Evolutionary conservation across 805 yeast genomes (phyloP).

Genomic region (Myxozyma nipponensis): DNA sequence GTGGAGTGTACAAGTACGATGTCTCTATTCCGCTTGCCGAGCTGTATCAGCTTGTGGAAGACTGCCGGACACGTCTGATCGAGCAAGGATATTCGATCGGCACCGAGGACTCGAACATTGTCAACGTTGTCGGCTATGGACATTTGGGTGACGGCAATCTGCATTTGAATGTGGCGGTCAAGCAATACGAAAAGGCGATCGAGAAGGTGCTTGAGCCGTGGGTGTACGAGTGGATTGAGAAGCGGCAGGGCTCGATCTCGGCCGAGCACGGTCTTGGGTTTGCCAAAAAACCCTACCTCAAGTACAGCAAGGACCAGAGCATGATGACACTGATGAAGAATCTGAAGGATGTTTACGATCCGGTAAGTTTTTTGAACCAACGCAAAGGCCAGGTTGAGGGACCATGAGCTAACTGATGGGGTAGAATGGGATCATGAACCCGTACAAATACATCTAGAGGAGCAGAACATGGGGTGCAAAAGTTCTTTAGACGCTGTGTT

Average conservation of each 20-base stretch:
- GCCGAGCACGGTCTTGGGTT: conserved; percentile 98
- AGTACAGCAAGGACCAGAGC: conserved; percentile 70
- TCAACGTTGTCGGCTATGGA: conserved; percentile 93
- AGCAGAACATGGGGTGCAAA: too few relatives aligned
- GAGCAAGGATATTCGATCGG: conserved; percentile 59
- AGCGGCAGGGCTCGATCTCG: conserved; percentile 77
- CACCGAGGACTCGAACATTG: conserved; percentile 47
- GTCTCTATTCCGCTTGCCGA: conserved; percentile 84
- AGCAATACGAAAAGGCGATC: conserved; percentile 73
- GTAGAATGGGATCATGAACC: conserved; percentile 79
- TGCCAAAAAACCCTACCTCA: conserved; percentile 88
- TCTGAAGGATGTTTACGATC: conserved; percentile 80
- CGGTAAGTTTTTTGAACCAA: conserved; percentile 36
- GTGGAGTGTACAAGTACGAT: conserved; percentile 97
- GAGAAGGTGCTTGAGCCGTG: conserved; percentile 87
- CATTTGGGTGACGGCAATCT: conserved; percentile 97
- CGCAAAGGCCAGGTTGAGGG: neutral
- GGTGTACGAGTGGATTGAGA: conserved; percentile 83
- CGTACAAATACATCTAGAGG: conserved; percentile 75
- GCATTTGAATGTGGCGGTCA: conserved; percentile 87
- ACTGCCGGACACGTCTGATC: conserved; percentile 57
- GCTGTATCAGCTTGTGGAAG: conserved; percentile 78
- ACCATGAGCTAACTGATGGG: neutral
- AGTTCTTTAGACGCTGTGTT: too few relatives aligned
- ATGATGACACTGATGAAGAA: conserved; percentile 74